Evolutionary conservation across 2,329 filamentous ascomycete genomes (phyloP), one percentile per base, ranked within the genome.

Genomic region (Fusarium virguliforme): DNA sequence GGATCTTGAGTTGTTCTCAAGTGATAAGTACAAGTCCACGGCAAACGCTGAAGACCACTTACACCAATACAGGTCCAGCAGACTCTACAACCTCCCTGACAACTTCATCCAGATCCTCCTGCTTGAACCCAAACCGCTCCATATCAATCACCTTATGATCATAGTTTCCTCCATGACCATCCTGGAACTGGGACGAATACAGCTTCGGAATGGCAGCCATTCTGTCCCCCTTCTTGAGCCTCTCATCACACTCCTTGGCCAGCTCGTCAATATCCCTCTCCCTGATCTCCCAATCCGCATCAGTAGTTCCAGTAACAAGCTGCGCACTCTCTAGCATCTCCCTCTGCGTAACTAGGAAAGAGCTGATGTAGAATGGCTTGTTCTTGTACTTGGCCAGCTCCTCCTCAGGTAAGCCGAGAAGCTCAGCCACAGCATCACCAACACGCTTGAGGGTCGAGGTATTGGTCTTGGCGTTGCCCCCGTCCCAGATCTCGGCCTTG

Each of bases 321-420:
- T 89, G 84, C 18, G 90, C 79, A n/a, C 84, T 85, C 35, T 86
- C 85, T 62, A 92, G 84, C 82, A 92, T 91, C 18, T 92, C 90
- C 24, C 83, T 83, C 77, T 92, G 90, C 64, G 79, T 87, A 66
- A 91, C 68, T 12, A 79, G 76, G 80, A 91, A 92, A 53, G 86
- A 88, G 28, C 81, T 82, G 18, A 89, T 67, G 68, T 84, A 87
- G 9, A 90, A 74, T 1, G 70, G 54, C 8, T 64, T 70, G 60
- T 83, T 82, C 59, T 69, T 75, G 58, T 75, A 70, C 48, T 58
- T 37, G 3, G 73, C 68, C 2, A 81, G 72, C 13, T 76, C 76
- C 10, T 65, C 72, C 22, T 80, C 77, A 0, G 80, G 79, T 32
- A 82, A 76, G 38, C 77, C 75, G 12, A 84, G 70, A 4, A 80